Percentiles rank a stretch among this genome's conserved stretches.
phyloP scores from a whole-genome alignment of 2,329 filamentous ascomycete genomes.

The Curvularia sp. region DNA sequence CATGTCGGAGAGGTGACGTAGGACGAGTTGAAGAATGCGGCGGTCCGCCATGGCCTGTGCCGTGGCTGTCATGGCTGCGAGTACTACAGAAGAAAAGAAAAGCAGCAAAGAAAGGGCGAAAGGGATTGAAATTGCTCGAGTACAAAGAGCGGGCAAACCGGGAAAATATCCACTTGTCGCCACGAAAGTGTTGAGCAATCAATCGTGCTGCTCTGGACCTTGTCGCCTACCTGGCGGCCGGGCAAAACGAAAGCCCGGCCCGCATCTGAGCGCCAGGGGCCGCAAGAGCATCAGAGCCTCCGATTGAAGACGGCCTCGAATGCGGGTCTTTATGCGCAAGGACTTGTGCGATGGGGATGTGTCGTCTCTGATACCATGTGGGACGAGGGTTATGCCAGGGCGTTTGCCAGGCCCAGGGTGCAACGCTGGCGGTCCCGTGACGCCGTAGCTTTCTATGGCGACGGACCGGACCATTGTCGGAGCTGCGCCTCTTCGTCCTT shows the following conservation, averaged over 20 bases:
- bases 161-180: conserved; percentile 5
- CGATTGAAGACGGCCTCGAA: conserved; percentile 8
- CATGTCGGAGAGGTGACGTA: conserved; percentile 42
- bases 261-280: conserved; percentile 27
- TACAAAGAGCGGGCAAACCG: conserved; percentile 6
- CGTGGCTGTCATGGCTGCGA: conserved; percentile 35
- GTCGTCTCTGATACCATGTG: background rate
- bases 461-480: conserved; percentile 21
- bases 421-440: conserved; percentile 7
- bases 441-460: conserved; percentile 5
- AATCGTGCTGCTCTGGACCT: conserved; percentile 25
- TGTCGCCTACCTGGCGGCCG: conserved; percentile 19
- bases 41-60: conserved; percentile 31
- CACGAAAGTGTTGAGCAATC: conserved; percentile 14
- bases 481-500: conserved; percentile 1
- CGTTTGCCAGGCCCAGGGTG: conserved; percentile 4
- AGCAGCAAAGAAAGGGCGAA: conserved; percentile 6
- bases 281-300: conserved; percentile 16
- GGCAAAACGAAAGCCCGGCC: conserved; percentile 18
- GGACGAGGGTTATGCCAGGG: conserved; percentile 2
- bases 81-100: conserved; percentile 14
- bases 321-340: conserved; percentile 6
- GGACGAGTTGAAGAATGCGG: conserved; percentile 36
- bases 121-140: conserved; percentile 8
- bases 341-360: conserved; percentile 11